Percentiles rank a stretch among this genome's conserved stretches.
Conservation (phyloP, 2,329 filamentous ascomycete genomes). For the Pseudogymnoascus sp. region DNA sequence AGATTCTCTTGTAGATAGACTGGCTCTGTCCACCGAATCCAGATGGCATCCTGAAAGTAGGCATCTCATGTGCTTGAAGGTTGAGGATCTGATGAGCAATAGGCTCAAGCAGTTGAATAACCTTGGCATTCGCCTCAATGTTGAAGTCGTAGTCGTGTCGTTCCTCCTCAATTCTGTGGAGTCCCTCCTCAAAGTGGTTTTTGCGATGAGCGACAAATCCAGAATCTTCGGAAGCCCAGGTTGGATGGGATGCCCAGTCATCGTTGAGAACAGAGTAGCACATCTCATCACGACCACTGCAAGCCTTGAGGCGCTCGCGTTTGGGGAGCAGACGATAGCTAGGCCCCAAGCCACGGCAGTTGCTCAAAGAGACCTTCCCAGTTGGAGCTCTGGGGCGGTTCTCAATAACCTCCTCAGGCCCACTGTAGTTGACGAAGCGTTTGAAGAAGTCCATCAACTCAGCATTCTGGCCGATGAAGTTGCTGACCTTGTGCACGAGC, state of each 20-base stretch:
- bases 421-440: slow-evolving; percentile 71
- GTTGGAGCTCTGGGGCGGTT: slow-evolving; percentile 68
- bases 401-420: slow-evolving; percentile 69
- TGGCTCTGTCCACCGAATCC: slow-evolving; percentile 89
- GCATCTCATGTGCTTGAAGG: slow-evolving; percentile 65
- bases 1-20: slow-evolving; percentile 91
- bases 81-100: slow-evolving; percentile 84
- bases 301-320: slow-evolving; percentile 82
- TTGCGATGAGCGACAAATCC: slow-evolving; percentile 97
- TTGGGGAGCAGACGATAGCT: slow-evolving; percentile 92
- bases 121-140: slow-evolving; percentile 90
- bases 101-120: slow-evolving; percentile 91
- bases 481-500: slow-evolving; percentile 72
- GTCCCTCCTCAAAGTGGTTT: slow-evolving; percentile 87
- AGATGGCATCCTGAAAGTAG: slow-evolving; percentile 69
- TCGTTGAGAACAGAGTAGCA: slow-evolving; percentile 92
- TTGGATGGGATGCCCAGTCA: slow-evolving; percentile 97
- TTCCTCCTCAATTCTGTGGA: slow-evolving; percentile 96
- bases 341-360: slow-evolving; percentile 90
- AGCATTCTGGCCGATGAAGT: slow-evolving; percentile 79
- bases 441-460: slow-evolving; percentile 90
- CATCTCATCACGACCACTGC: slow-evolving; percentile 89
- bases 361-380: slow-evolving; percentile 84
- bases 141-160: slow-evolving; percentile 98
- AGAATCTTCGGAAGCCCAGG: slow-evolving; percentile 96